Base-by-base conservation (phyloP, 495 filamentous ascomycete species). In the Neurospora sp. region DNA sequence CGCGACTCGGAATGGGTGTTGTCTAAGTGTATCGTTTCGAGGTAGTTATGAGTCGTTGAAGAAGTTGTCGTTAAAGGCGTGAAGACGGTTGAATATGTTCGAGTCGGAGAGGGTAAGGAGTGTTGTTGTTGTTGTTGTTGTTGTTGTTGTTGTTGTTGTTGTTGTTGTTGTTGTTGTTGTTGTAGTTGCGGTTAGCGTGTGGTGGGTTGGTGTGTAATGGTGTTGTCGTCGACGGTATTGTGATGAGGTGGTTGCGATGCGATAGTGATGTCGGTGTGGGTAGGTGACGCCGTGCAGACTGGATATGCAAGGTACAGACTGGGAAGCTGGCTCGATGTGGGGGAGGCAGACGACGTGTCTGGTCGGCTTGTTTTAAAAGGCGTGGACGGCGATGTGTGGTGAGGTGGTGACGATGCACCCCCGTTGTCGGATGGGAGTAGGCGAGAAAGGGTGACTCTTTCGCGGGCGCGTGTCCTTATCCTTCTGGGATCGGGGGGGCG, bases 381-480 rank as follows among this genome's bases (percentile, higher is more conserved):
- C 53, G 53, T 65, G 53, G 53, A 65, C 53, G 53, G 53, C 53
- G 35, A 42, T 71, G 48, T 17, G 69, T 61, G 69, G 70, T 45
- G 69, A 41, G 69, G 70, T 40, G 39, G 69, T 70, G 70, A 71
- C 37, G 74, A 75, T 71, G 61, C 48, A 68, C 69, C 61, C 53
- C 53, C 53, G 53, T 65, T 65, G 53, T 61, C 53, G 53, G 72
- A 76, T 69, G 65, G 68, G 73, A 73, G 71, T 68, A 69, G 73
- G 70, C 68, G 73, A 74, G 74, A 71, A 73, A 74, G 75, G 76
- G 79, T 80, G 81, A 82, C 81, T 81, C 81, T 74, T 74, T 80
- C 44, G 69, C 70, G 77, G 73, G 79, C 80, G 76, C 75, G 75
- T 82, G 80, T 78, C 79, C 73, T 74, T 72, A 78, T 76, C 72